These are phyloP conservation scores for Apiotrichum sp. DNA, from an alignment of 1,284 basidiomycete species.

Conservation along the genomic window DNA sequence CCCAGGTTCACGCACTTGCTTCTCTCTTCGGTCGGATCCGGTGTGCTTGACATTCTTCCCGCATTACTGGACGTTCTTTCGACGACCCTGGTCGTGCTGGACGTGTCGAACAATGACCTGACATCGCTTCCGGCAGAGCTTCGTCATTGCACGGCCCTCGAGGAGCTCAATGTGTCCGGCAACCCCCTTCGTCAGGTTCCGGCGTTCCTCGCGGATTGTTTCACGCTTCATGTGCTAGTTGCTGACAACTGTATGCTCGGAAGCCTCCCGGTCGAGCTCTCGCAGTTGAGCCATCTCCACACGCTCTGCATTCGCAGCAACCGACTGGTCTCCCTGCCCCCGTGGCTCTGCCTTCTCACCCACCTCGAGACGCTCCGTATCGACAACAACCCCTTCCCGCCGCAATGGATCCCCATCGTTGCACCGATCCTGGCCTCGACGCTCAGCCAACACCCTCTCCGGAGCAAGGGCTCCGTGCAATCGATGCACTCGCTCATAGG, in stretches of 20 bases:
- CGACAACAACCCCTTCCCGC: slow-evolving; percentile 88
- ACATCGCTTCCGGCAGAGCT: slow-evolving; percentile 72
- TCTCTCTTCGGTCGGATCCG: slow-evolving; percentile 64
- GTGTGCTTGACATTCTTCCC: slow-evolving; percentile 65
- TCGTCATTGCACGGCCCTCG: slow-evolving; percentile 67
- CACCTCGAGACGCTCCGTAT: slow-evolving; percentile 79
- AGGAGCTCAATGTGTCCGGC: slow-evolving; percentile 88
- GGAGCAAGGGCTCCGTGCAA: slow-evolving; percentile 5
- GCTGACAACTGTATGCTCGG: slow-evolving; percentile 78
- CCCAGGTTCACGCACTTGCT: slow-evolving; percentile 83
- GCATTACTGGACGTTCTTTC: slow-evolving; percentile 63
- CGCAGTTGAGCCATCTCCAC: slow-evolving; percentile 66
- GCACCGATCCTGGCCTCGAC: slow-evolving; percentile 54
- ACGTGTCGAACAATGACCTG: slow-evolving; percentile 82
- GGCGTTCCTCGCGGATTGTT: slow-evolving; percentile 68
- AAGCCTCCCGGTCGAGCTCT: slow-evolving; percentile 64
- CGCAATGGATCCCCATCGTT: slow-evolving; percentile 82
- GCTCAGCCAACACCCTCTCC: slow-evolving; percentile 4
- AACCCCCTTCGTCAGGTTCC: slow-evolving; percentile 83
- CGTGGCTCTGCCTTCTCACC: slow-evolving; percentile 82
- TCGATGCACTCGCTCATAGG: slow-evolving; percentile 5
- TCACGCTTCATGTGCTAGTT: slow-evolving; percentile 74
- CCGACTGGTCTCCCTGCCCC: slow-evolving; percentile 78
- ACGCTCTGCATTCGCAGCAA: slow-evolving; percentile 84
- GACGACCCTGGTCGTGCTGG: slow-evolving; percentile 73